phyloP scores from a whole-genome alignment of 345 rosid species.

The Erysimum cheiranthoides region DNA sequence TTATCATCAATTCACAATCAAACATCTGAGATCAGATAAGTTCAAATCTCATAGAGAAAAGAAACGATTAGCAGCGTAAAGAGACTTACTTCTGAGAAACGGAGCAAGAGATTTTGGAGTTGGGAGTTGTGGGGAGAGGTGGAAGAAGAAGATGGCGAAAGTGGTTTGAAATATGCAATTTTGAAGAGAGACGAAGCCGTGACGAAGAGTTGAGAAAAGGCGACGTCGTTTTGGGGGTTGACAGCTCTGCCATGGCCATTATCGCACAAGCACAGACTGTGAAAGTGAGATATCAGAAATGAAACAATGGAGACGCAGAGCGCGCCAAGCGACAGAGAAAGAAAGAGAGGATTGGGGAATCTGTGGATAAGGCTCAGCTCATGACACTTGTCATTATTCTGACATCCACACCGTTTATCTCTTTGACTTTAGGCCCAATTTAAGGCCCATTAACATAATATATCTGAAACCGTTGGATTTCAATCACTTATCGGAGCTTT shows the following conservation, averaged over 20 bases:
- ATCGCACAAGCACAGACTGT: constrained; percentile 42
- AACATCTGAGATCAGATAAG: constrained; percentile 25
- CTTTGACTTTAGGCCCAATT: constrained; percentile 37
- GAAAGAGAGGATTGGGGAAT: constrained; percentile 37
- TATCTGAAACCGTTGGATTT: background rate
- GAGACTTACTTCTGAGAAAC: constrained; percentile 59
- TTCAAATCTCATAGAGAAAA: background rate
- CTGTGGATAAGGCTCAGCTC: constrained; percentile 52
- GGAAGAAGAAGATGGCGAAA: constrained; percentile 57
- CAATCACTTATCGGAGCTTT: constrained; percentile 19
- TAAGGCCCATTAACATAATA: constrained; percentile 26
- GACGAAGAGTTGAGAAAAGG: constrained; percentile 59
- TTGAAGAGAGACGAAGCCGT: constrained; percentile 59
- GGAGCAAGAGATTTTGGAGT: constrained; percentile 70
- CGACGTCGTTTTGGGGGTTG: constrained; percentile 51
- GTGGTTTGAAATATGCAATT: constrained; percentile 52
- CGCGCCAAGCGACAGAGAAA: constrained; percentile 38
- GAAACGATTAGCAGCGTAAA: background rate
- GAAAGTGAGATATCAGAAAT: constrained; percentile 33
- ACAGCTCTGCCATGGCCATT: constrained; percentile 80
- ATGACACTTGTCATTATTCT: constrained; percentile 62
- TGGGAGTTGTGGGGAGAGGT: constrained; percentile 47
- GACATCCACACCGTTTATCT: constrained; percentile 43
- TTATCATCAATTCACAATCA: background rate
- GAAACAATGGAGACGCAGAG: constrained; percentile 26